Base-by-base conservation (phyloP, 208 protist genomes). In the Trypanosoma melophagium region DNA sequence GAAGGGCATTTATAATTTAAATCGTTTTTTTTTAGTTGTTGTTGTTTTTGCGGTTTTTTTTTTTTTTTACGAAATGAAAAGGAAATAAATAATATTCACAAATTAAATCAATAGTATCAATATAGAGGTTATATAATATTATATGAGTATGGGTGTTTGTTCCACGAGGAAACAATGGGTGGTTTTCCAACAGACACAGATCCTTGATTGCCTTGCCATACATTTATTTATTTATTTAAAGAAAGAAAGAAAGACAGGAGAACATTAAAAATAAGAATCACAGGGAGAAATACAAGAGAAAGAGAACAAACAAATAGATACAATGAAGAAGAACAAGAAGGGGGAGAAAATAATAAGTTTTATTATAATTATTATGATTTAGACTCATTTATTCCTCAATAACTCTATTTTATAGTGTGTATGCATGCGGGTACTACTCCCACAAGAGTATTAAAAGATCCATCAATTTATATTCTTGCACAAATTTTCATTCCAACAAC, bases 21-120 rank as follows among this genome's bases (percentile, higher is more conserved):
- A n/a, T n/a, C n/a, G n/a, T 63, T 24, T 50, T 35, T 19, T 19
- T 52, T 52, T 45, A 49, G n/a, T n/a, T n/a, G n/a, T n/a, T n/a
- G n/a, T n/a, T n/a, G n/a, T n/a, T n/a, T n/a, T n/a, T n/a, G n/a
- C n/a, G n/a, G n/a, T n/a, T n/a, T 45, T 35, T 44, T 19, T 60
- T 7, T 42, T 60, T 60, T 60, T n/a, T 60, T 42, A 5, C 28
- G 5, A 1, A 35, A 35, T 35, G 5, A 35, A 7, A 35, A 35
- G 5, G 5, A 35, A 7, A 35, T 7, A 7, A 35, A 35, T 35
- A 35, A 35, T 35, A 35, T 7, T 35, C 1, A 35, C 5, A 35
- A 35, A n/a, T n/a, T n/a, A n/a, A n/a, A n/a, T n/a, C n/a, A n/a
- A n/a, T n/a, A n/a, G n/a, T n/a, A n/a, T n/a, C n/a, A n/a, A n/a